Percentiles rank a stretch among this genome's conserved stretches.
Conservation (phyloP, 805 yeast species). For the Clavispora asparagi region DNA sequence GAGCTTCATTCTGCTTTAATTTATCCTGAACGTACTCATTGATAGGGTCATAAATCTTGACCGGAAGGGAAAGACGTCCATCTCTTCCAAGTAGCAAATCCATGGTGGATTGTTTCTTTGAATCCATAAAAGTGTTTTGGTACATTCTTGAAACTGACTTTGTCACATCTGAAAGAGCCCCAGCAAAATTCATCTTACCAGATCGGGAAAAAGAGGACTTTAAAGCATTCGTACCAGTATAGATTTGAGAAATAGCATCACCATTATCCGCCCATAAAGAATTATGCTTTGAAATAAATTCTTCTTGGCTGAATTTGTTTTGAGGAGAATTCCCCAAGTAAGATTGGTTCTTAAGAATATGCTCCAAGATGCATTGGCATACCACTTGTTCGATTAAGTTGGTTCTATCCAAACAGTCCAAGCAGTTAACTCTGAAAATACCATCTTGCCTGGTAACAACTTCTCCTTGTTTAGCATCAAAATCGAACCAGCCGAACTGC, state of each 20-base stretch:
- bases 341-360: constrained; percentile 6
- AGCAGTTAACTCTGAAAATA: constrained; percentile 86
- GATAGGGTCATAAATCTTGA: constrained; percentile 80
- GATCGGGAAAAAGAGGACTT: constrained; percentile 91
- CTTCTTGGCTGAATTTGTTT: constrained; percentile 8
- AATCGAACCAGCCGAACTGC: constrained; percentile 78
- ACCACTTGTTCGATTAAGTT: constrained; percentile 83
- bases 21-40: constrained; percentile 75
- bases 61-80: constrained; percentile 59
- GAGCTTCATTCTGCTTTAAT: constrained; percentile 42
- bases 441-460: constrained; percentile 78
- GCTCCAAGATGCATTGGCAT: constrained; percentile 63
- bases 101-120: constrained; percentile 82
- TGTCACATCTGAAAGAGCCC: constrained; percentile 95
- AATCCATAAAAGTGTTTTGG: constrained; percentile 93
- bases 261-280: constrained; percentile 64
- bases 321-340: constrained; percentile 1
- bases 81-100: constrained; percentile 81
- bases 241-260: constrained; percentile 59
- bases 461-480: constrained; percentile 52
- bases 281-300: constrained; percentile 11
- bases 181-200: constrained; percentile 95
- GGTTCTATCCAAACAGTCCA: constrained; percentile 93
- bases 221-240: constrained; percentile 71
- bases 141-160: constrained; percentile 93